Evolutionary conservation across 2,329 filamentous ascomycete species (phyloP).

Genomic region (Fusarium chuoi): DNA sequence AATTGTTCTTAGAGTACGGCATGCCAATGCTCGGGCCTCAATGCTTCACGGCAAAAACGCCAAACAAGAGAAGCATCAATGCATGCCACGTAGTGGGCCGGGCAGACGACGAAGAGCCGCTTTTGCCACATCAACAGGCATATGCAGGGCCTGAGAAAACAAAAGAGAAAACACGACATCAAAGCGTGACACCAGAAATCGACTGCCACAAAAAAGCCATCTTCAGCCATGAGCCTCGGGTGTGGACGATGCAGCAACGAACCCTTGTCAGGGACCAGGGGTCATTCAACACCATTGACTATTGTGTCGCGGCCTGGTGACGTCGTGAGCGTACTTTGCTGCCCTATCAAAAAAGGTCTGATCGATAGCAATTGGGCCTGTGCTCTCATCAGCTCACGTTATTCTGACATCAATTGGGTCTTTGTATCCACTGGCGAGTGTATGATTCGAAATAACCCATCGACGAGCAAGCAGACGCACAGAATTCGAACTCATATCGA

Average conservation of each 20-base stretch:
- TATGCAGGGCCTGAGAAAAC: slow-evolving; percentile 40
- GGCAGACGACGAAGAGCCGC: slow-evolving; percentile 34
- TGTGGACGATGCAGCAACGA: slow-evolving; percentile 7
- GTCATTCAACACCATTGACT: slow-evolving; percentile 38
- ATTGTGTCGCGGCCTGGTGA: background rate
- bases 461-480: background rate
- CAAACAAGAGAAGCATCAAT: slow-evolving; percentile 2
- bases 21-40: slow-evolving; percentile 2
- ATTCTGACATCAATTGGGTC: slow-evolving; percentile 6
- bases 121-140: slow-evolving; percentile 43
- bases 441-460: background rate
- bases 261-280: slow-evolving; percentile 37
- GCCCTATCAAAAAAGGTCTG: slow-evolving; percentile 6
- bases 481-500: background rate
- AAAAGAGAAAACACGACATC: slow-evolving; percentile 36
- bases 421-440: background rate
- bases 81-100: slow-evolving; percentile 35
- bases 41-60: slow-evolving; percentile 1
- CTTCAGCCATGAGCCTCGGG: slow-evolving; percentile 10
- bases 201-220: slow-evolving; percentile 16
- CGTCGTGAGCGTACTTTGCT: slow-evolving; percentile 3
- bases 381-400: slow-evolving; percentile 1
- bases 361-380: slow-evolving; percentile 2
- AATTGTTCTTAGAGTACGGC: slow-evolving; percentile 11
- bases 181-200: slow-evolving; percentile 10